Base-by-base conservation (phyloP, 805 yeast species). In the Torulaspora microellipsoides region DNA sequence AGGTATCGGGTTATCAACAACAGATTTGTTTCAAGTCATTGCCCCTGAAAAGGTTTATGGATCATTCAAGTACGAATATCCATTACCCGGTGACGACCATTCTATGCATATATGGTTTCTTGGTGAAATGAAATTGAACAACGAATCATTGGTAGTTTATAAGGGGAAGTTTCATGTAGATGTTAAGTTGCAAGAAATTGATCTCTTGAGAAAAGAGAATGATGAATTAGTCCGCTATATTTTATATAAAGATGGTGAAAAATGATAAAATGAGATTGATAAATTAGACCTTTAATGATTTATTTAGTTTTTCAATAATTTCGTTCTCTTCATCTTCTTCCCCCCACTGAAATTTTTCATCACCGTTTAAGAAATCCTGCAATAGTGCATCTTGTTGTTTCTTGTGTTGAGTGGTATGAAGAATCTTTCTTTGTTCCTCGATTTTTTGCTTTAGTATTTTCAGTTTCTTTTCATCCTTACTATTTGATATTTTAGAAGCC, bases 131-230 rank as follows among this genome's bases (percentile, higher is more conserved):
- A 46, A 49, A 15, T 30, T 64, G 17, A 50, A 50, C 25, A 43
- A 50, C 11, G 50, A 54, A 23, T 51, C 60, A 1, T 31, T 46
- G 28, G 47, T 63, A 20, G 52, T 59, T 5, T 64, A 52, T 46
- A 58, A 53, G 34, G 68, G 66, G 8, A 55, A 56, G 30, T 62
- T 52, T 40, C 65, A 62, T 37, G 56, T 60, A 14, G 63, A 62
- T 42, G 57, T 58, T 23, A 56, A 54, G 32, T 39, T 64, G 34
- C 52, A 56, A 27, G 59, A 58, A 40, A 56, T 64, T n/a, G 58
- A 55, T 38, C 50, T 64, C 14, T 38, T 61, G 36, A 47, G 63
- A 27, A 48, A 48, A 27, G 66, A 61, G 31, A 43, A 54, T 27
- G 57, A 48, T n/a, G 43, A 60, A 43, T 20, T 56, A 12, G 53